Evolutionary conservation across 139 green algal species (phyloP), one percentile per base, ranked within the genome.

Genomic region (Micractinium sp.): DNA sequence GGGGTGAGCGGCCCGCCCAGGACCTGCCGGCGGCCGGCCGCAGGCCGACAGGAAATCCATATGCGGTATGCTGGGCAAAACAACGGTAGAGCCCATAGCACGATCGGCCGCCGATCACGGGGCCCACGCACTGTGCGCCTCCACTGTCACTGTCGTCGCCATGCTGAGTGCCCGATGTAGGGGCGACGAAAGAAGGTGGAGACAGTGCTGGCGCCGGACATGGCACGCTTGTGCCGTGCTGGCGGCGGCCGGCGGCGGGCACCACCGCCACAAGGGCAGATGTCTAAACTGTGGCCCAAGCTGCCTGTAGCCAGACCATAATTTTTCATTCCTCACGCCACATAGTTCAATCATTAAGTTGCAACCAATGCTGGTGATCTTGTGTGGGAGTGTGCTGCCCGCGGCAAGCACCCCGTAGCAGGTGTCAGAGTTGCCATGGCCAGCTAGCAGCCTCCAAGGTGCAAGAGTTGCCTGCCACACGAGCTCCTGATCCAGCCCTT

Each of bases 121-220:
- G 38, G 47, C 12, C 14, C 20, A 80, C 83, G 63, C 38, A 87
- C 83, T 31, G 83, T 87, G 83, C 12, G 83, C 83, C 31, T 87
- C 83, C 29, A 87, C 71, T 0, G 83, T 87, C 0, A 87, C 25
- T 3, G 38, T 41, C 19, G 83, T 67, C 31, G 73, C 73, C 61
- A 39, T 87, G 3, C 0, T 74, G 66, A 36, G 18, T 31, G 31
- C 53, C 5, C 47, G 5, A 16, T 5, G 47, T 56, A 9, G 9
- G 9, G 9, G 47, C 47, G 47, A 9, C 47, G 47, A 56, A 56
- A n/a, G 47, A 56, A 56, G 47, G 5, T 56, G 5, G 47, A 56
- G 47, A 56, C 12, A 53, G 81, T 29, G 53, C n/a, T 87, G 16
- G 33, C 82, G 66, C n/a, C 61, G 61, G 22, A 13, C 78, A 4